Base-by-base conservation (phyloP, 2,329 filamentous ascomycete genomes). In the Cylindrodendrum hubeiense region DNA sequence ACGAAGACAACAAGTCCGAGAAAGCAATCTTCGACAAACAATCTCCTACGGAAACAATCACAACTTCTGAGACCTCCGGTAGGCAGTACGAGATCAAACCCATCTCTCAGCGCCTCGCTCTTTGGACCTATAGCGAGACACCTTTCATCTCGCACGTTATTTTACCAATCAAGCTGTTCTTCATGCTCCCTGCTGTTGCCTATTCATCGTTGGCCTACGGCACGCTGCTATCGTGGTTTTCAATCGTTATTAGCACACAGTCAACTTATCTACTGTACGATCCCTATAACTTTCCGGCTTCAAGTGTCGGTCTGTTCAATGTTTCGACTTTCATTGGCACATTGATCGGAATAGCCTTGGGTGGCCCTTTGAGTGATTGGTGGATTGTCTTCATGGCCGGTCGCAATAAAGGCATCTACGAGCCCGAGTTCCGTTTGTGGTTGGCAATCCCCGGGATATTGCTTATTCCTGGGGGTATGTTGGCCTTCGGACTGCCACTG, bases 341-440 rank as follows among this genome's bases (percentile, higher is more conserved):
- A 10, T 50, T 81, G 0, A 63, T 82, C 4, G 81, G 80, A 2
- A 71, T 72, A 1, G 13, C 81, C 2, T 79, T 80, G 30, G 78
- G 78, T 1, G 81, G 81, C 0, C 73, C 76, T 1, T 37, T 83
- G 1, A 77, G 77, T 2, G 82, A 84, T 63, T 72, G 74, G 67
- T 75, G 76, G 1, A 79, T 82, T 26, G 24, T 80, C 5, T 74
- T 71, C 41, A 72, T 81, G 12, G 71, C 82, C 0, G 75, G 73
- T 19, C 73, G 78, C 0, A 82, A 82, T 10, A 74, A 75, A 2
- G 81, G 80, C 7, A 75, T 80, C 33, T 82, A 80, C 47, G 81
- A 83, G 63, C 81, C 82, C 0, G 82, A 83, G 57, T 82, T 83
- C 76, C 74, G 81, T 1, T 68, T 83, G 4, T 63, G 54, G 54